A percentile compares a stretch with the other conserved stretches of the same genome.
phyloP scores from a whole-genome alignment of 192 early-diverging fungal species.

The Tieghemiomyces parasiticus region DNA sequence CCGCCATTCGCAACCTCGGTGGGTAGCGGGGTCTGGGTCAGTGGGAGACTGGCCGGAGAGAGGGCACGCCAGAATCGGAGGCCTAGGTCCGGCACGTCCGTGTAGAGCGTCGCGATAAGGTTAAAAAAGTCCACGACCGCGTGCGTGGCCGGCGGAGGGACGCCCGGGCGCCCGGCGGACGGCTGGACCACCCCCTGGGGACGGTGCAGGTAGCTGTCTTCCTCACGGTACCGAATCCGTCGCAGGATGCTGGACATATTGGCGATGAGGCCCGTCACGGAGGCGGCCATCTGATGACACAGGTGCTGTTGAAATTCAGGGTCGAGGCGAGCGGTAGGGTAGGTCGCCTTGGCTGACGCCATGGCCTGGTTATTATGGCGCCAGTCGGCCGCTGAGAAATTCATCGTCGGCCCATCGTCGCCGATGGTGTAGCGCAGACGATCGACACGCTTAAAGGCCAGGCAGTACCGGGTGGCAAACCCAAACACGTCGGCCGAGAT shows the following conservation, averaged over 20 bases:
- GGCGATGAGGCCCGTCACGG: slow-evolving; percentile 34
- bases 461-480: slow-evolving; percentile 46
- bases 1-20: neutral
- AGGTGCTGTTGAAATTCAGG: slow-evolving; percentile 35
- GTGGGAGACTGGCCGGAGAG: slow-evolving; percentile 3
- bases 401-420: too few species aligned
- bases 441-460: slow-evolving; percentile 31
- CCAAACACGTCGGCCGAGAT: slow-evolving; percentile 37
- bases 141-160: slow-evolving; percentile 18
- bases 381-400: too few species aligned
- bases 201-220: slow-evolving; percentile 37
- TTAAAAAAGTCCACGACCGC: slow-evolving; percentile 57
- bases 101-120: slow-evolving; percentile 57
- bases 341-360: too few species aligned
- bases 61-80: slow-evolving; percentile 46
- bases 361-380: too few species aligned
- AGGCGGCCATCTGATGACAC: slow-evolving; percentile 31
- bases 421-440: slow-evolving; percentile 23
- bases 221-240: slow-evolving; percentile 50
- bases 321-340: slow-evolving; percentile 10
- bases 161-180: slow-evolving; percentile 13
- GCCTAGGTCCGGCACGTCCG: slow-evolving; percentile 56
- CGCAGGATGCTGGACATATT: slow-evolving; percentile 39
- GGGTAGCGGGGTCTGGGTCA: neutral
- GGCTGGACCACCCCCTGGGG: slow-evolving; percentile 20